Evolutionary conservation across 371 early-diverging fungal species (phyloP).

Genomic region (Chytridium lagenaria): DNA sequence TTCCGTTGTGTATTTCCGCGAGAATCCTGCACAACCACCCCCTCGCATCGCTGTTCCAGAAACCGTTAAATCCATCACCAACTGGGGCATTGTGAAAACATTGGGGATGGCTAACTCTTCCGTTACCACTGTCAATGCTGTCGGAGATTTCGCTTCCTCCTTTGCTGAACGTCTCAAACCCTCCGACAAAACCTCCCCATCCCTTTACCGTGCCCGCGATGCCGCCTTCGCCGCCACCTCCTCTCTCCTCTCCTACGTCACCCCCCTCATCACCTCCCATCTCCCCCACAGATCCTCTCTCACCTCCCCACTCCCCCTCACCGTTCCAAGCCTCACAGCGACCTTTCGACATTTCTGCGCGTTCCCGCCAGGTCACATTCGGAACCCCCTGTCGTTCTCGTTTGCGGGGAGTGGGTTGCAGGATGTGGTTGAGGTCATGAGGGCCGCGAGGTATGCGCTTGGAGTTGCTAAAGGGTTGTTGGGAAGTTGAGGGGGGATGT

Average conservation of each 20-base stretch:
- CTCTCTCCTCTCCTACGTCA: not conserved
- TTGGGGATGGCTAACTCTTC: not conserved
- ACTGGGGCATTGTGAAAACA: conserved; percentile 5
- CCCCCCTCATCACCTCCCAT: not conserved
- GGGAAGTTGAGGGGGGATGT: conserved; percentile 23
- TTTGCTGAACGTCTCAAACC: not conserved
- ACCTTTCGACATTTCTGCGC: conserved; percentile 19
- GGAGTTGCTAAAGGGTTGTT: conserved; percentile 31
- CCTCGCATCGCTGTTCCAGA: not conserved
- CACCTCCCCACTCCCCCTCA: not conserved
- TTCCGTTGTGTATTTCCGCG: not conserved
- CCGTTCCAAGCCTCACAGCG: not conserved
- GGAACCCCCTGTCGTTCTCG: conserved; percentile 18
- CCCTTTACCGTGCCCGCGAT: not conserved
- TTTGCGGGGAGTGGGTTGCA: conserved; percentile 8
- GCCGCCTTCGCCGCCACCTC: not conserved
- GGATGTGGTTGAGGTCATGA: conserved; percentile 7
- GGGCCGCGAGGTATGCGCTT: conserved; percentile 27
- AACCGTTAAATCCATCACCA: not conserved
- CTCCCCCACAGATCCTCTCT: no score
- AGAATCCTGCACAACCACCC: not conserved
- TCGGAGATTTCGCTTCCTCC: not conserved
- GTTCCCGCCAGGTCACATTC: conserved; percentile 11
- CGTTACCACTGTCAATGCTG: not conserved
- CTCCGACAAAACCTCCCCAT: not conserved